phyloP scores from a whole-genome alignment of 352 stramenopile genomes.

The Globisporangium sylvaticum region DNA sequence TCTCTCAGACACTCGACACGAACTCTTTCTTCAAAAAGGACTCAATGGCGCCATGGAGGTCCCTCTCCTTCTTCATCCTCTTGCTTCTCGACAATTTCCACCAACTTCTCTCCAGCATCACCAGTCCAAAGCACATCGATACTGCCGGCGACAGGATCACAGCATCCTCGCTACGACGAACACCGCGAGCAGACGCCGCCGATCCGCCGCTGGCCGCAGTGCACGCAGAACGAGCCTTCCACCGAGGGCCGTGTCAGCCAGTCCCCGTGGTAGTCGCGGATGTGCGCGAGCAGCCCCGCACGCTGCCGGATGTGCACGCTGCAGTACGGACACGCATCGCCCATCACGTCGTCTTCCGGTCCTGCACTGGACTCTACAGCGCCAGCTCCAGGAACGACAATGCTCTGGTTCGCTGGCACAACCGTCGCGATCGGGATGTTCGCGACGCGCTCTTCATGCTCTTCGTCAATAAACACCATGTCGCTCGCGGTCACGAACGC shows the following conservation, averaged over 20 bases:
- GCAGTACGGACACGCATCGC: constrained; percentile 56
- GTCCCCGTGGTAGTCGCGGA: constrained; percentile 50
- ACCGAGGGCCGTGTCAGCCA: constrained; percentile 47
- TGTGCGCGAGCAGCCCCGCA: constrained; percentile 39
- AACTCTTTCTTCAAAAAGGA: neutral
- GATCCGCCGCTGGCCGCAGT: constrained; percentile 38
- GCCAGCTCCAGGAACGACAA: neutral
- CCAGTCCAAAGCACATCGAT: neutral
- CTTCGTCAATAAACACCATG: constrained; percentile 53
- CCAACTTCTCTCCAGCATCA: neutral
- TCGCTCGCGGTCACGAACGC: constrained; percentile 47
- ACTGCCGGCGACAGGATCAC: neutral
- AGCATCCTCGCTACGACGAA: constrained; percentile 8
- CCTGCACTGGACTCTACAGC: neutral
- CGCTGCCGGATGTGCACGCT: constrained; percentile 34
- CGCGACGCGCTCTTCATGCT: constrained; percentile 30
- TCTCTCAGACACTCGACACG: neutral
- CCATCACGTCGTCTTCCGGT: constrained; percentile 29
- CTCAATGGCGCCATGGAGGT: neutral
- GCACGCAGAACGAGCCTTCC: constrained; percentile 45
- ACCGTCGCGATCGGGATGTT: constrained; percentile 34
- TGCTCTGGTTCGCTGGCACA: constrained; percentile 1
- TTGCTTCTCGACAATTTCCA: neutral
- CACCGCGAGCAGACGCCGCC: constrained; percentile 43
- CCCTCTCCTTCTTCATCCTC: neutral